phyloP scores from a whole-genome alignment of 2,329 filamentous ascomycete species.

The Pseudocercospora musae region DNA sequence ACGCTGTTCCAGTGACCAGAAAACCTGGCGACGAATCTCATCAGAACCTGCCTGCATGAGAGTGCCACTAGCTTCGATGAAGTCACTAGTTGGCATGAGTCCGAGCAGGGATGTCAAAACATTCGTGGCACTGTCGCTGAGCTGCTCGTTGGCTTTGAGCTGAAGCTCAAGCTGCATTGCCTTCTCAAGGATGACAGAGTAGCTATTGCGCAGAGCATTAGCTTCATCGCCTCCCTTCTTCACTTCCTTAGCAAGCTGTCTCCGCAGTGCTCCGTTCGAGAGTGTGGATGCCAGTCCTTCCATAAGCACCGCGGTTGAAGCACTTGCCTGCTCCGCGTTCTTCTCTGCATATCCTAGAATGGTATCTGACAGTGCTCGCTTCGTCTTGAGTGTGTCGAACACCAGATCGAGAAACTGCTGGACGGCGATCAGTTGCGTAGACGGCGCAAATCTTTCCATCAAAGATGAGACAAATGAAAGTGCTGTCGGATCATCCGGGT shows the following conservation, averaged over 20 bases:
- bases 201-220: constrained; percentile 26
- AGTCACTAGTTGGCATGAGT: constrained; percentile 79
- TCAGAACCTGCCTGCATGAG: constrained; percentile 74
- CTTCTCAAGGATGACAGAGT: constrained; percentile 39
- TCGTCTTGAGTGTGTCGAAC: constrained; percentile 69
- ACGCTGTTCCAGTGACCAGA: constrained; percentile 75
- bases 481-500: constrained; percentile 71
- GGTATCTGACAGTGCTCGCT: constrained; percentile 68
- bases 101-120: constrained; percentile 77
- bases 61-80: constrained; percentile 81
- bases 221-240: constrained; percentile 21
- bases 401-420: constrained; percentile 73
- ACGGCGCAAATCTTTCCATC: constrained; percentile 67
- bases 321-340: constrained; percentile 32
- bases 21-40: constrained; percentile 70
- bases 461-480: constrained; percentile 73
- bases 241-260: constrained; percentile 28
- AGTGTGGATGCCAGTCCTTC: constrained; percentile 39
- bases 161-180: constrained; percentile 59
- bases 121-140: constrained; percentile 54
- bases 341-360: constrained; percentile 63
- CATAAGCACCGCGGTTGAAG: constrained; percentile 38
- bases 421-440: constrained; percentile 69
- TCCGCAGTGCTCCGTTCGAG: constrained; percentile 23
- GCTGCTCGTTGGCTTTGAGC: constrained; percentile 45